Conservation (phyloP, 208 protist genomes). For the Acanthamoeba lenticulata region DNA sequence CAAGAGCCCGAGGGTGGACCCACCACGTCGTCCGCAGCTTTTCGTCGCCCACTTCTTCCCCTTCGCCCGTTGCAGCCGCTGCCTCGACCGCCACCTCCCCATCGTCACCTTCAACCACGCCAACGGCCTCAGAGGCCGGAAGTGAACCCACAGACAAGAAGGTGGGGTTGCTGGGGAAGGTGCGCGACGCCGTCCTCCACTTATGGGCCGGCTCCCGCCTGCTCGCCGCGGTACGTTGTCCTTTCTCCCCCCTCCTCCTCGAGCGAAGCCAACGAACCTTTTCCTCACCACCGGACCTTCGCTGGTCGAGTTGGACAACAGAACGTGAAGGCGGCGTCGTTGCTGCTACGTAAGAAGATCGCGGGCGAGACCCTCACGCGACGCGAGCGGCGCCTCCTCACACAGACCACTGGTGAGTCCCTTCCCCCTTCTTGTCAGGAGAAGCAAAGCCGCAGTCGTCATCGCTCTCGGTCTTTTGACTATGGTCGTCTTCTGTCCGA, state of each 20-base stretch:
- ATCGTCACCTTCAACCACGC: no score
- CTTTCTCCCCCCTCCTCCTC: neutral
- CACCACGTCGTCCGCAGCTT: no score
- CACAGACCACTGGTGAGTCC: neutral
- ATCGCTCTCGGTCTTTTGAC: neutral
- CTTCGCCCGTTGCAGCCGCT: no score
- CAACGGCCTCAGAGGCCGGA: no score
- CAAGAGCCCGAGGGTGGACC: no score
- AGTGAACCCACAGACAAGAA: no score
- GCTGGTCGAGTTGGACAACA: neutral
- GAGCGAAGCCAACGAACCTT: neutral
- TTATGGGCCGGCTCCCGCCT: slow-evolving; percentile 71
- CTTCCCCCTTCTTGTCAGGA: neutral
- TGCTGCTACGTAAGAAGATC: neutral
- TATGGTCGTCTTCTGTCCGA: neutral
- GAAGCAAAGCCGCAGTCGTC: neutral
- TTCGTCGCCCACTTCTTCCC: no score
- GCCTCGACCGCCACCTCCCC: no score
- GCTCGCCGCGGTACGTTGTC: neutral
- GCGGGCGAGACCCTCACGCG: neutral
- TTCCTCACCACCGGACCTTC: neutral
- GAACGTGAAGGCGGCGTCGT: neutral
- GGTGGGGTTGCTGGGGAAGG: neutral
- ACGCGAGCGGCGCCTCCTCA: neutral
- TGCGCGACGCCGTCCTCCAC: slow-evolving; percentile 47